Evolutionary conservation across 108 stramenopile genomes (phyloP).

Genomic region (Skeletonema potamos): DNA sequence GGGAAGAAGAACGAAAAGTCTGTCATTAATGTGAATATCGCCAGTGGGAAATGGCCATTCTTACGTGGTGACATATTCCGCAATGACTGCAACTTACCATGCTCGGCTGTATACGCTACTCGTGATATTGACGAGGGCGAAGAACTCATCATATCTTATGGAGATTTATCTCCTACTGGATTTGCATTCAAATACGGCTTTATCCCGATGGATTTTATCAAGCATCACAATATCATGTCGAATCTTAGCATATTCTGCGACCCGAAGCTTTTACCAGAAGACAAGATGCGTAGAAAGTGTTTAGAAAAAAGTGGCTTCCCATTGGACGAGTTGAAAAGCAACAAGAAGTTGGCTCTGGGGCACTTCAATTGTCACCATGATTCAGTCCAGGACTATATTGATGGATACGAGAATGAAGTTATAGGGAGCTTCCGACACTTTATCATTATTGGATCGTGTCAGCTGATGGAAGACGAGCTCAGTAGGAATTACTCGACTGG

Average conservation of each 20-base stretch:
- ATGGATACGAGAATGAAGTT: neutral
- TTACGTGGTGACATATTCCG: neutral
- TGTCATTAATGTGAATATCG: slow-evolving; percentile 8
- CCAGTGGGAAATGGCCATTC: slow-evolving; percentile 18
- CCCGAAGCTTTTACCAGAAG: neutral
- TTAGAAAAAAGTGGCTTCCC: neutral
- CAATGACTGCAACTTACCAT: slow-evolving; percentile 9
- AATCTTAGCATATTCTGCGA: neutral
- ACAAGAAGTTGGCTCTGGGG: neutral
- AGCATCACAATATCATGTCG: slow-evolving; percentile 3
- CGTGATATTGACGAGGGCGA: slow-evolving; percentile 4
- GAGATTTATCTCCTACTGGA: neutral
- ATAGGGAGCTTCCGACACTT: neutral
- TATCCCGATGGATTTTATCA: slow-evolving; percentile 1
- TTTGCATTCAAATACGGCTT: slow-evolving; percentile 8
- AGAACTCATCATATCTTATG: slow-evolving; percentile 12
- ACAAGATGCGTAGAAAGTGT: neutral
- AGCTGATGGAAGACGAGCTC: neutral
- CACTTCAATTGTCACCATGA: neutral
- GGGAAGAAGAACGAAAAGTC: neutral
- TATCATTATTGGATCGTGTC: neutral
- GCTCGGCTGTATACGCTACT: neutral
- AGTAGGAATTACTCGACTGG: neutral
- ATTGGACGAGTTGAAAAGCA: neutral
- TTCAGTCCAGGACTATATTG: neutral